Evolutionary conservation across 139 green algal genomes (phyloP).

Genomic region (Coelastrella sp.): DNA sequence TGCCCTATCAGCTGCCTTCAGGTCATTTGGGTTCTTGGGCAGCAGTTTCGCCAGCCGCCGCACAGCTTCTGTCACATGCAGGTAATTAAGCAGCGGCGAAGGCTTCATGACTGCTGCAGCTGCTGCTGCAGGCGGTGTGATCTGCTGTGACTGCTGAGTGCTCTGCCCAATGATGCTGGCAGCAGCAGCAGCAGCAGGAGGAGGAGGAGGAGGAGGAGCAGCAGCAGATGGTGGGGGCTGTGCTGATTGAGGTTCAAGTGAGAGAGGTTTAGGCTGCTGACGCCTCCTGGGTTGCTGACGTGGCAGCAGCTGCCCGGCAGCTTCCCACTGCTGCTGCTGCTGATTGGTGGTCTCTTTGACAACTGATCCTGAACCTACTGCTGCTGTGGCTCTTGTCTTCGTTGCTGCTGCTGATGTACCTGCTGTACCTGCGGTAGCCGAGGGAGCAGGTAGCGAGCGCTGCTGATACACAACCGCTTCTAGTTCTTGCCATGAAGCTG

Average conservation of each 20-base stretch:
- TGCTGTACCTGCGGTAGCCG: constrained; percentile 12
- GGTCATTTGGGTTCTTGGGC: background rate
- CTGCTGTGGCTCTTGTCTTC: constrained; percentile 3
- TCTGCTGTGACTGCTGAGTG: background rate
- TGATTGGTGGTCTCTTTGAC: background rate
- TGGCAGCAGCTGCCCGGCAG: background rate
- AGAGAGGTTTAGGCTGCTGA: background rate
- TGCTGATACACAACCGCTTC: constrained; percentile 9
- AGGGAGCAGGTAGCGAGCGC: background rate
- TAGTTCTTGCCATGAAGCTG: constrained; percentile 18
- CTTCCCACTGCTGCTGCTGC: background rate
- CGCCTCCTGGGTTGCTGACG: background rate
- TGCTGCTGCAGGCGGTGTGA: constrained; percentile 33
- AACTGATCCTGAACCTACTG: background rate
- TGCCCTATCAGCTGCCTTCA: background rate
- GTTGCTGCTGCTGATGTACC: background rate
- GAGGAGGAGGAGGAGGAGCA: background rate
- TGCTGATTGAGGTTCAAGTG: background rate
- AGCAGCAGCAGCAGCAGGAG: background rate
- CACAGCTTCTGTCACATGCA: constrained; percentile 36
- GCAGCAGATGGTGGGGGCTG: background rate
- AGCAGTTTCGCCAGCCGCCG: background rate
- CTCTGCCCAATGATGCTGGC: background rate
- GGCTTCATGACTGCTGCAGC: background rate
- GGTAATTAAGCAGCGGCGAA: background rate